phyloP scores from a whole-genome alignment of 1,139 yeast genomes.

The Candida buenavistaensis region DNA sequence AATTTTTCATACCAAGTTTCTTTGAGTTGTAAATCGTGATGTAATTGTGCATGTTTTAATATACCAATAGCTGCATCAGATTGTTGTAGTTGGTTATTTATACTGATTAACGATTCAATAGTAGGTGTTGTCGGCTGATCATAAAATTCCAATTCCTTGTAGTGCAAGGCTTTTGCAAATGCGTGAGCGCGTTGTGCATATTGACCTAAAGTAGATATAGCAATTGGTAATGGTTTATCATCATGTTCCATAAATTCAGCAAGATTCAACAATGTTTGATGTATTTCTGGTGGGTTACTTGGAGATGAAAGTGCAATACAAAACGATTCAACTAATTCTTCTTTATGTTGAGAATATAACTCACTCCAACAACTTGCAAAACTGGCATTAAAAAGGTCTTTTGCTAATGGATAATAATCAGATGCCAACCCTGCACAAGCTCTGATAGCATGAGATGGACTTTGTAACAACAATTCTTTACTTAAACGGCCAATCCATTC shows the following conservation, averaged over 20 bases:
- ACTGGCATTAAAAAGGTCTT: conserved; percentile 89
- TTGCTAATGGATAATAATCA: conserved; percentile 84
- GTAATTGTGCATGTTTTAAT: conserved; percentile 90
- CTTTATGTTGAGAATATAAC: conserved; percentile 87
- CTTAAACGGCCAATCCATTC: conserved; percentile 93
- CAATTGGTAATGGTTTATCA: conserved; percentile 89
- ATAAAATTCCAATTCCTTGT: conserved; percentile 91
- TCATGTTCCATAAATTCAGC: conserved; percentile 99
- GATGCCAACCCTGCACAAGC: conserved; percentile 93
- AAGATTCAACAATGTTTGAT: conserved; percentile 81
- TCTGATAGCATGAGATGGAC: conserved; percentile 92
- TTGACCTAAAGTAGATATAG: conserved; percentile 83
- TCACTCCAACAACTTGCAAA: conserved; percentile 97
- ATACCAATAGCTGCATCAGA: conserved; percentile 98
- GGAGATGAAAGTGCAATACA: conserved; percentile 88
- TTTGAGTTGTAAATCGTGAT: conserved; percentile 86
- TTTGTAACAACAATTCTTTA: conserved; percentile 82
- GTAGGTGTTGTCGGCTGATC: conserved; percentile 93
- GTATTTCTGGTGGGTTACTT: conserved; percentile 93
- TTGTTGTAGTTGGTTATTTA: conserved; percentile 92
- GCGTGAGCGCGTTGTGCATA: conserved; percentile 97
- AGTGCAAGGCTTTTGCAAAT: conserved; percentile 94
- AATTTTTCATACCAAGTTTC: conserved; percentile 98
- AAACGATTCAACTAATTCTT: conserved; percentile 81
- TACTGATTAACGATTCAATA: conserved; percentile 86